Evolutionary conservation across 441 rosid species (phyloP).

Genomic region (Bocquillonia castaneifolia): DNA sequence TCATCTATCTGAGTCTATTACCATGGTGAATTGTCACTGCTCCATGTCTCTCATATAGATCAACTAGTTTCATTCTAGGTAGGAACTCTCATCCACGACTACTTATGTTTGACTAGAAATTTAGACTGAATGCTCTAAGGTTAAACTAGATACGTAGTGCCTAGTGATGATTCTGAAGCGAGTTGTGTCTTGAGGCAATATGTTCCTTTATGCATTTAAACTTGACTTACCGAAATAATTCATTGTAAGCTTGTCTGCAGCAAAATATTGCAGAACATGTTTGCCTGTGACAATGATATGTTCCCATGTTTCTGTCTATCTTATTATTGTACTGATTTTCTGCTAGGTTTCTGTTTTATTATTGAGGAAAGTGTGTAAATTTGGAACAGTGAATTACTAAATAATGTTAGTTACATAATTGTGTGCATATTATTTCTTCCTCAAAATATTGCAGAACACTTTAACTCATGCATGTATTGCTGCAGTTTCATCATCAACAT

Average conservation of each 20-base stretch:
- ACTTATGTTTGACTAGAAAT: neutral
- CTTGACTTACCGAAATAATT: no score
- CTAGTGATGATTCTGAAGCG: slow-evolving; percentile 1
- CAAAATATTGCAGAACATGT: neutral
- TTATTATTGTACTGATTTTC: neutral
- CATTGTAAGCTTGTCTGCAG: neutral
- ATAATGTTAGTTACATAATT: slow-evolving; percentile 9
- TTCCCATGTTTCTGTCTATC: neutral
- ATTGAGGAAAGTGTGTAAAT: neutral
- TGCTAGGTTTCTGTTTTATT: neutral
- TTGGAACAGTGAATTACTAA: slow-evolving; percentile 2
- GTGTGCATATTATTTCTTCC: slow-evolving; percentile 14
- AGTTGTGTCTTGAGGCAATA: neutral
- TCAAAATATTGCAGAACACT: slow-evolving; percentile 46
- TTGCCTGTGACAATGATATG: neutral
- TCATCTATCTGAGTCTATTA: neutral
- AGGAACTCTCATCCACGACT: neutral
- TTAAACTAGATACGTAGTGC: neutral
- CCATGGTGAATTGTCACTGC: neutral
- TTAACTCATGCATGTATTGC: slow-evolving; percentile 39
- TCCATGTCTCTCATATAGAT: neutral
- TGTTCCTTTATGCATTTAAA: no score
- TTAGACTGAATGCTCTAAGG: neutral
- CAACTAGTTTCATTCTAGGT: neutral
- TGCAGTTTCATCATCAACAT: slow-evolving; percentile 46